Evolutionary conservation across 2,329 filamentous ascomycete genomes (phyloP).

Genomic region (Calycina marina): DNA sequence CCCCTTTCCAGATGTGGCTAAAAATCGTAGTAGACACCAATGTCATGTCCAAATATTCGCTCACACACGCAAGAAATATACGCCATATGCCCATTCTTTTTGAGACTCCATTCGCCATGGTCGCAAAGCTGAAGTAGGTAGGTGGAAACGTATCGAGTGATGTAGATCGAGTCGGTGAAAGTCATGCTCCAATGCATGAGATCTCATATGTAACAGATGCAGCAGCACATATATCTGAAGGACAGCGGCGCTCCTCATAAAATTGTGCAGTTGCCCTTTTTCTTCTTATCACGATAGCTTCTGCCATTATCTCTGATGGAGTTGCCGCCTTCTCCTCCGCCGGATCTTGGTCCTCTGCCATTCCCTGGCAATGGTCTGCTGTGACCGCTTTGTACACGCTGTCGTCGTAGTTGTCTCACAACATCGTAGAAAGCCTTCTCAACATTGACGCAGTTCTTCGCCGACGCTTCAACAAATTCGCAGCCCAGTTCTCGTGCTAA

Average conservation of each 20-base stretch:
- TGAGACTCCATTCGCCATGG: slow-evolving; percentile 23
- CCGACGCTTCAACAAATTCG: slow-evolving; percentile 92
- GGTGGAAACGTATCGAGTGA: slow-evolving; percentile 16
- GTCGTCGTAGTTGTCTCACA: slow-evolving; percentile 74
- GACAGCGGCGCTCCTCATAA: slow-evolving; percentile 18
- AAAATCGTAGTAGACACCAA: slow-evolving; percentile 7
- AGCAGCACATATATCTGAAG: not conserved
- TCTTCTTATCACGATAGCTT: slow-evolving; percentile 15
- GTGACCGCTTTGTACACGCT: slow-evolving; percentile 39
- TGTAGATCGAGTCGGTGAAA: slow-evolving; percentile 13
- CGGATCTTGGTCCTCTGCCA: slow-evolving; percentile 14
- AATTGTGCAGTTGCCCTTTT: slow-evolving; percentile 18
- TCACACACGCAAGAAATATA: slow-evolving; percentile 12
- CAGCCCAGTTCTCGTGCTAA: slow-evolving; percentile 84
- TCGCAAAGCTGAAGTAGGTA: too few relatives aligned
- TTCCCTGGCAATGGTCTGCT: slow-evolving; percentile 9
- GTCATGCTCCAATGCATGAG: slow-evolving; percentile 3
- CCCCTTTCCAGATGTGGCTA: slow-evolving; percentile 1
- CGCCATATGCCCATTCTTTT: slow-evolving; percentile 21
- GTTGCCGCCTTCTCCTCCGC: slow-evolving; percentile 12
- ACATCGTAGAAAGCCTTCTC: slow-evolving; percentile 99
- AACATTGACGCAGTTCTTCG: slow-evolving; percentile 96
- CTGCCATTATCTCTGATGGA: slow-evolving; percentile 14
- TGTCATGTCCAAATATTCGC: slow-evolving; percentile 2
- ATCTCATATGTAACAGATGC: not conserved